Base-by-base conservation (phyloP, 768 basidiomycete genomes). In the Tulasnella sp. region DNA sequence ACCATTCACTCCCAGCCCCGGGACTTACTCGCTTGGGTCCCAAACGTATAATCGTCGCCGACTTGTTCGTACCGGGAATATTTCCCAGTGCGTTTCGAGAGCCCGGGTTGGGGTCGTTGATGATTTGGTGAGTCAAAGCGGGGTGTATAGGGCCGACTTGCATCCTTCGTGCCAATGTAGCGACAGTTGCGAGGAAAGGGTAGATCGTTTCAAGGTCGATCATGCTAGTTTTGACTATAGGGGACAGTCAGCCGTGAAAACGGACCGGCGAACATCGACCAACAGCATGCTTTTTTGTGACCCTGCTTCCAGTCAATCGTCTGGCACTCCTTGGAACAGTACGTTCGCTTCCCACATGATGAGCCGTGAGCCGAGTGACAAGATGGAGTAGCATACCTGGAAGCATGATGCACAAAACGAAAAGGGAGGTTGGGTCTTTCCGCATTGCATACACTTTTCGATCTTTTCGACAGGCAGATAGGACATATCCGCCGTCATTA, bases 271-370 rank as follows among this genome's bases (percentile, higher is more conserved):
- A 15, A 2, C 4, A 14, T 23, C 17, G 27, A 19, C 31, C 17
- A 8, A 57, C 55, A 17, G 27, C 55, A 57, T 3, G 9, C n/a
- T 21, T 9, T 39, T 25, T 46, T 57, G 29, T 57, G 42, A n/a
- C 46, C 55, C 21, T 43, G 23, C 27, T 57, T 57, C 55, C 55
- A 57, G 29, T 57, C 55, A 7, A 32, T n/a, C 7, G 21, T 45
- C 37, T 57, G 55, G 48, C 55, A 57, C 4, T 57, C 43, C 55
- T n/a, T 17, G 17, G 42, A 57, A 43, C 55, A 57, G 17, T 57
- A 57, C 34, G 39, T 32, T 34, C 55, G 19, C 55, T 57, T n/a
- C n/a, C n/a, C n/a, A n/a, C n/a, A n/a, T n/a, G n/a, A n/a, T n/a
- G n/a, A n/a, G n/a, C n/a, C n/a, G n/a, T n/a, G n/a, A n/a, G n/a